Percentiles rank a stretch among this genome's conserved stretches.
These are phyloP conservation scores for Eucalyptus curtisii DNA, from an alignment of 345 rosid species.

Conservation along the genomic window DNA sequence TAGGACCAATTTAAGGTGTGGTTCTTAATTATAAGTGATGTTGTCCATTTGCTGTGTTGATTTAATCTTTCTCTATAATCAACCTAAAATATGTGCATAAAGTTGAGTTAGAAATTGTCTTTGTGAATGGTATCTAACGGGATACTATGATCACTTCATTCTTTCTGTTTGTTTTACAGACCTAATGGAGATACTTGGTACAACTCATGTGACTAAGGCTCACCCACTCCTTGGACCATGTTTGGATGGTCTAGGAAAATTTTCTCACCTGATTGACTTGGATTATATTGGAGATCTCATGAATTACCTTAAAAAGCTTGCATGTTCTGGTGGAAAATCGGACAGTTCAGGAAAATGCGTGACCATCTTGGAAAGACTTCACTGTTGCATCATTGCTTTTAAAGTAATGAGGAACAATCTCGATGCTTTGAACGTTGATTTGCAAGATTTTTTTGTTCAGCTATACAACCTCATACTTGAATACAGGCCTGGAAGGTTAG, in stretches of 20 bases:
- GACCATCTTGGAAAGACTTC: conserved; percentile 67
- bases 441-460: conserved; percentile 86
- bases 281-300: conserved; percentile 88
- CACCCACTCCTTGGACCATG: conserved; percentile 79
- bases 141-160: neutral
- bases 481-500: conserved; percentile 95
- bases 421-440: conserved; percentile 88
- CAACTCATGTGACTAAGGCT: conserved; percentile 19
- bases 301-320: conserved; percentile 80
- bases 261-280: conserved; percentile 72
- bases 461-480: conserved; percentile 83
- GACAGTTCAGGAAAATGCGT: conserved; percentile 21
- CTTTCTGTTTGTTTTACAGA: neutral
- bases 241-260: conserved; percentile 78
- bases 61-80: neutral
- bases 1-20: neutral
- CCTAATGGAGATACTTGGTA: conserved; percentile 16
- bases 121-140: neutral
- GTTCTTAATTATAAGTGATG: neutral
- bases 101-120: neutral
- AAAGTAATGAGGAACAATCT: conserved; percentile 93
- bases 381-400: conserved; percentile 90
- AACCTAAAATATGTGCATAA: neutral
- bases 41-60: neutral
- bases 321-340: conserved; percentile 30